Base-by-base conservation (phyloP, 495 filamentous ascomycete genomes). In the Neurospora sp. region DNA sequence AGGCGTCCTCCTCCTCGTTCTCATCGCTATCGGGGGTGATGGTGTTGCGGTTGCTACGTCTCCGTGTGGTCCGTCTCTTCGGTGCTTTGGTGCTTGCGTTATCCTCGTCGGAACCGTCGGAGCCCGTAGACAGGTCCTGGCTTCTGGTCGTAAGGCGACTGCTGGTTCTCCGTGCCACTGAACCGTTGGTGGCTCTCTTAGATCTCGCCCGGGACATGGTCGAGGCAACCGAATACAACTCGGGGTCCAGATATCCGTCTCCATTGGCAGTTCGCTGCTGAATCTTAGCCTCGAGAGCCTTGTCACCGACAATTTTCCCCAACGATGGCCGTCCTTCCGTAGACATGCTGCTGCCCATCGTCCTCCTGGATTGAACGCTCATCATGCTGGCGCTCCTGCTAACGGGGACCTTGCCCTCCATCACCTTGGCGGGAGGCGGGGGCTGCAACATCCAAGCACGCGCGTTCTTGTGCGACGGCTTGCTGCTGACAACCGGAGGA, bases 371-470 rank as follows among this genome's bases (percentile, higher is more conserved):
- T 16, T 76, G 76, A 20, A 78, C 80, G 46, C 81, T 83, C 72
- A 76, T 76, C 71, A 80, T 78, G 73, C 82, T 83, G 59, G 84
- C 80, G 74, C 84, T 90, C 69, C 88, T 81, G 75, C 86, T 86
- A 71, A 85, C 84, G 10, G 83, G 84, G 18, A 89, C 85, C 79
- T 94, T 95, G 73, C 93, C 93, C 76, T 90, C 91, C 94, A 97
- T 97, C 69, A 97, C 83, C 77, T 89, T 92, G 20, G 94, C 92
- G 70, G 87, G 88, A 44, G 94, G 94, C 4, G 93, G 93, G 3
- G 94, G 94, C 80, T 95, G 92, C 40, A 97, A 83, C 93, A 97
- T 96, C 94, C 94, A 97, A 76, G 83, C 83, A n/a, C 89, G 90
- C 71, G 91, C 92, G 35, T 88, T 89, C 70, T 85, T 86, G 78